A percentile compares a stretch with the other conserved stretches of the same genome.
Evolutionary conservation across 2,329 filamentous ascomycete genomes (phyloP).

Genomic region (Amauroascus verrucosus): DNA sequence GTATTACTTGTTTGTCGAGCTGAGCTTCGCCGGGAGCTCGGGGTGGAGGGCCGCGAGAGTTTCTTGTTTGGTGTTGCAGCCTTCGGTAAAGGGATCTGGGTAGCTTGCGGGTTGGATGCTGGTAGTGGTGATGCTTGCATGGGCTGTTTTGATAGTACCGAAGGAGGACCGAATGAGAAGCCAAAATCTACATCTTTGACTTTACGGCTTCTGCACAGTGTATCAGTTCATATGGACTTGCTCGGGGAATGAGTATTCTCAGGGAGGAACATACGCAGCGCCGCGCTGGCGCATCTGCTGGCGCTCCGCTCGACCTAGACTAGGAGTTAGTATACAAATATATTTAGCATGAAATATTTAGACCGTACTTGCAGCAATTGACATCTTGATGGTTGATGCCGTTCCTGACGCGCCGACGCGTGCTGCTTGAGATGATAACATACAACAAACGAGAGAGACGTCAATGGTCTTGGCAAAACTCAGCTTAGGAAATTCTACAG

Average conservation of each 20-base stretch:
- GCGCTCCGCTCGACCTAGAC: conserved; percentile 43
- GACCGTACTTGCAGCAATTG: conserved; percentile 32
- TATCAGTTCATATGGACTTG: conserved; percentile 6
- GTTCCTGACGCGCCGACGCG: conserved; percentile 13
- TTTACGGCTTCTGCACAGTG: conserved; percentile 34
- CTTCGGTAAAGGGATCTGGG: conserved; percentile 3
- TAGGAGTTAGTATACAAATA: neutral
- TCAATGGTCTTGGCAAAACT: conserved; percentile 5
- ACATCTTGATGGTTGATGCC: conserved; percentile 9
- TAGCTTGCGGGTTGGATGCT: conserved; percentile 6
- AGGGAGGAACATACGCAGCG: conserved; percentile 40
- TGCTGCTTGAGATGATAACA: neutral
- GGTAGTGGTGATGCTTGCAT: conserved; percentile 18
- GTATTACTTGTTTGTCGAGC: conserved; percentile 14
- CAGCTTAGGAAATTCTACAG: neutral
- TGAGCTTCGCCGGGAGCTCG: conserved; percentile 18
- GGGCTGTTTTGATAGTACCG: conserved; percentile 19
- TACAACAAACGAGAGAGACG: neutral
- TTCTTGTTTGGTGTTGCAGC: conserved; percentile 14
- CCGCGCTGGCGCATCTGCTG: conserved; percentile 49
- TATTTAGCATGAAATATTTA: neutral
- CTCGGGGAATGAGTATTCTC: neutral
- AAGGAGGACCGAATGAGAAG: conserved; percentile 37
- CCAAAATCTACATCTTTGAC: conserved; percentile 42
- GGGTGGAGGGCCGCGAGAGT: conserved; percentile 14